phyloP scores from a whole-genome alignment of 352 stramenopile species.

The Peronospora belbahrii region DNA sequence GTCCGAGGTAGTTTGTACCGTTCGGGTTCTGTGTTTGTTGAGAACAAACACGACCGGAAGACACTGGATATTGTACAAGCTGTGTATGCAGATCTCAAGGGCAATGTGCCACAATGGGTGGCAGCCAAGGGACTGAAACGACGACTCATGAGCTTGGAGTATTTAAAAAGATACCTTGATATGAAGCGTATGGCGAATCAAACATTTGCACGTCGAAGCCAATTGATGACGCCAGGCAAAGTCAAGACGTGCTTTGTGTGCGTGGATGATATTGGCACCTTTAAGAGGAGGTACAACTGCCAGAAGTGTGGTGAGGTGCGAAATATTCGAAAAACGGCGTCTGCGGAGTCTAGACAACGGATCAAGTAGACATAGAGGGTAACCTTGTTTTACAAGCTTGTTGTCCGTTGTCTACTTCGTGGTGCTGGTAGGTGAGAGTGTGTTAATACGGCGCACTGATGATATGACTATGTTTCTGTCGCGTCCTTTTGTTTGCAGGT shows the following conservation, averaged over 20 bases:
- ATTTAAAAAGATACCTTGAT: constrained; percentile 73
- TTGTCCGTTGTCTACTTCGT: constrained; percentile 1
- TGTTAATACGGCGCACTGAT: background rate
- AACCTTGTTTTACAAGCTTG: constrained; percentile 2
- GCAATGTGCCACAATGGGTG: constrained; percentile 67
- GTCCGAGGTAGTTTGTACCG: constrained; percentile 79
- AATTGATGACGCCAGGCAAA: constrained; percentile 56
- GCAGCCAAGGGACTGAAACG: constrained; percentile 48
- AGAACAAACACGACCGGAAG: constrained; percentile 65
- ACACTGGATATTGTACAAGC: constrained; percentile 70
- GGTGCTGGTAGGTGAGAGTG: background rate
- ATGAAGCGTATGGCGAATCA: constrained; percentile 77
- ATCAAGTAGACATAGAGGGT: background rate
- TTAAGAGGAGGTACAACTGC: constrained; percentile 77
- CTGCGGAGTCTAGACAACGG: background rate
- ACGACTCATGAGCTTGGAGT: constrained; percentile 62
- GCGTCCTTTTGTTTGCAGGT: constrained; percentile 29
- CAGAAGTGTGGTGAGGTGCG: constrained; percentile 76
- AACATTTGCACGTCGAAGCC: constrained; percentile 52
- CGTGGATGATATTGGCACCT: constrained; percentile 72
- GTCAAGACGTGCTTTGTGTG: constrained; percentile 79
- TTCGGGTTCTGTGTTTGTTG: constrained; percentile 70
- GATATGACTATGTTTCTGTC: constrained; percentile 2
- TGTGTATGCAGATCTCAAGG: constrained; percentile 78
- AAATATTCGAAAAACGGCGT: background rate